These are phyloP conservation scores for Thraustochytrium sp. DNA, from an alignment of 352 stramenopile species.

Conservation along the genomic window DNA sequence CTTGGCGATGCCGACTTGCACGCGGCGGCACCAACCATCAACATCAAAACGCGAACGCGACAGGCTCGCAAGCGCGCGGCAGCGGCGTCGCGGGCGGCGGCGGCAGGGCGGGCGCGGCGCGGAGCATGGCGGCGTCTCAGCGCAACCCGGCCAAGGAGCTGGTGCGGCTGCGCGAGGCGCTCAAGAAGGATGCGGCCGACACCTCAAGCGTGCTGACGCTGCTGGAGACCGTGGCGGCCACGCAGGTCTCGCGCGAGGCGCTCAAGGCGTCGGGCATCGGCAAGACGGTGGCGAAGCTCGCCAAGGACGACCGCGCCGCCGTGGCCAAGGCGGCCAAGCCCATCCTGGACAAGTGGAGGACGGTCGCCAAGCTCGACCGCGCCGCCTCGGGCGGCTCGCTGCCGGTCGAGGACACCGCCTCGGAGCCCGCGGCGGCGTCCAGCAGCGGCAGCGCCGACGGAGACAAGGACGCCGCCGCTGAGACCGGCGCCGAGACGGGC, in stretches of 20 bases:
- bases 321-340: not conserved
- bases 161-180: not conserved
- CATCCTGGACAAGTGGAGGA: slow-evolving; percentile 25
- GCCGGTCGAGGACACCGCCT: not conserved
- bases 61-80: not conserved
- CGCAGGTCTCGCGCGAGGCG: not conserved
- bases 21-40: too few relatives aligned
- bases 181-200: not conserved
- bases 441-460: not conserved
- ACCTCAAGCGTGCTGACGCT: not conserved
- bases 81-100: not conserved
- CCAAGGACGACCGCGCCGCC: not conserved
- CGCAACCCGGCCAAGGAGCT: not conserved
- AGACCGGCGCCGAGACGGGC: not conserved
- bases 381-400: not conserved
- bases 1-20: too few relatives aligned
- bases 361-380: not conserved
- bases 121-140: not conserved
- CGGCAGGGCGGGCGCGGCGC: not conserved
- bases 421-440: not conserved
- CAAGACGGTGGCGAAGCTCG: slow-evolving; percentile 26
- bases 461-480: not conserved
- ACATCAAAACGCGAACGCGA: not conserved
- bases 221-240: not conserved
- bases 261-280: slow-evolving; percentile 29